A percentile compares a stretch with the other conserved stretches of the same genome.
These are phyloP conservation scores for Fusarium staphyleae DNA, from an alignment of 2,329 filamentous ascomycete genomes.

Conservation along the genomic window DNA sequence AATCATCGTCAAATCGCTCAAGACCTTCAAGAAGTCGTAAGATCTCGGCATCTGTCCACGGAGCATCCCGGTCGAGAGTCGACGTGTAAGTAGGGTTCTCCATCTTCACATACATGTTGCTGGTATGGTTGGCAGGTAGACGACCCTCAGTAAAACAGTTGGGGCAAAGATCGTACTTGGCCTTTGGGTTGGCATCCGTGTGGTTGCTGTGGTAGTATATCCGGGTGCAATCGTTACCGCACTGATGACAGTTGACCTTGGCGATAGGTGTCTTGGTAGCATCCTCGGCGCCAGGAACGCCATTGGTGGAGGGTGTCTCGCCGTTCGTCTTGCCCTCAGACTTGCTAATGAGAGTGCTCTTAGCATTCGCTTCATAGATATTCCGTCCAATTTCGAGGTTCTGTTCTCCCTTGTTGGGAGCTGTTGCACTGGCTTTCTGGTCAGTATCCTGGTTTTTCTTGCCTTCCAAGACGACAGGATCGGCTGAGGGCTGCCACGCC, in stretches of 20 bases:
- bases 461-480: slow-evolving; percentile 69
- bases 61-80: slow-evolving; percentile 81
- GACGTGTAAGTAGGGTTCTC: slow-evolving; percentile 86
- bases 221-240: slow-evolving; percentile 84
- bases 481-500: slow-evolving; percentile 89
- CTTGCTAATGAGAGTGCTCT: slow-evolving; percentile 74
- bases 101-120: slow-evolving; percentile 84
- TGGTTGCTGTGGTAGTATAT: slow-evolving; percentile 67
- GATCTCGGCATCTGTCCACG: slow-evolving; percentile 90
- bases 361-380: slow-evolving; percentile 91
- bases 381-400: slow-evolving; percentile 95
- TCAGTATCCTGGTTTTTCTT: slow-evolving; percentile 74
- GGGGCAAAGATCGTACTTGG: slow-evolving; percentile 88
- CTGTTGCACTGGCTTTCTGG: slow-evolving; percentile 69
- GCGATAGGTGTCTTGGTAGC: slow-evolving; percentile 70
- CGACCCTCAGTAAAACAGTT: slow-evolving; percentile 88
- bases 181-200: slow-evolving; percentile 65
- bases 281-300: slow-evolving; percentile 64
- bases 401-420: slow-evolving; percentile 77
- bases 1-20: slow-evolving; percentile 94
- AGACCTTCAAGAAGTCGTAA: slow-evolving; percentile 89
- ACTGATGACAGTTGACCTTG: slow-evolving; percentile 86
- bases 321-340: slow-evolving; percentile 77
- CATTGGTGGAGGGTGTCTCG: slow-evolving; percentile 73
- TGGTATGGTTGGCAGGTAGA: slow-evolving; percentile 79